Conservation (phyloP, 768 basidiomycete genomes). For the Agrocybe chaxingu region DNA sequence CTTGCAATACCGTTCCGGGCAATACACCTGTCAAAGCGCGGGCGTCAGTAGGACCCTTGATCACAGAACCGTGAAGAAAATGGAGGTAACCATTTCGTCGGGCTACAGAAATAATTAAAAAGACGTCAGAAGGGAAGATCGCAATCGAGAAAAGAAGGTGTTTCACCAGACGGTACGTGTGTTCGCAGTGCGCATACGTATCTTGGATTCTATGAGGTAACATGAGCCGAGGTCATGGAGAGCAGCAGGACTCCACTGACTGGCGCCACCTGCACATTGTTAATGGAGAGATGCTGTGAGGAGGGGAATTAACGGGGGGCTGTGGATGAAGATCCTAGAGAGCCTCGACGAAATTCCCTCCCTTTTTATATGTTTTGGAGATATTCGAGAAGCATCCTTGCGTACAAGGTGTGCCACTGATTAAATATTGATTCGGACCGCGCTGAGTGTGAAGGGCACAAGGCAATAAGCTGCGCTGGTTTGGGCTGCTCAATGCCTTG, state of each 20-base stretch:
- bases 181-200: conserved; percentile 54
- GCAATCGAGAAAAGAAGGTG: conserved; percentile 3
- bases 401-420: conserved; percentile 17
- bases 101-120: conserved; percentile 34
- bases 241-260: conserved; percentile 34
- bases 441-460: conserved; percentile 10
- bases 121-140: conserved; percentile 2
- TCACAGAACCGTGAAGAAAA: conserved; percentile 3
- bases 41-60: conserved; percentile 11
- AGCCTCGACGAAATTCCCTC: background rate
- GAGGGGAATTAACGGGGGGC: conserved; percentile 3
- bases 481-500: conserved; percentile 11
- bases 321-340: conserved; percentile 1
- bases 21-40: conserved; percentile 47
- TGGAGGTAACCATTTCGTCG: conserved; percentile 48
- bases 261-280: conserved; percentile 74
- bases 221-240: conserved; percentile 2
- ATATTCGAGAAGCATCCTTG: conserved; percentile 16
- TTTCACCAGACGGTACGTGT: conserved; percentile 51
- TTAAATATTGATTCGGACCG: conserved; percentile 19
- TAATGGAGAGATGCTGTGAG: conserved; percentile 4
- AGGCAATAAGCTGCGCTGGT: conserved; percentile 6
- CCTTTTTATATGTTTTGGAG: conserved; percentile 21
- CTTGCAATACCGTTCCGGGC: conserved; percentile 63
- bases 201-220: conserved; percentile 54